Base-by-base conservation (phyloP, 352 stramenopile species). In the Phytophthora europaea region DNA sequence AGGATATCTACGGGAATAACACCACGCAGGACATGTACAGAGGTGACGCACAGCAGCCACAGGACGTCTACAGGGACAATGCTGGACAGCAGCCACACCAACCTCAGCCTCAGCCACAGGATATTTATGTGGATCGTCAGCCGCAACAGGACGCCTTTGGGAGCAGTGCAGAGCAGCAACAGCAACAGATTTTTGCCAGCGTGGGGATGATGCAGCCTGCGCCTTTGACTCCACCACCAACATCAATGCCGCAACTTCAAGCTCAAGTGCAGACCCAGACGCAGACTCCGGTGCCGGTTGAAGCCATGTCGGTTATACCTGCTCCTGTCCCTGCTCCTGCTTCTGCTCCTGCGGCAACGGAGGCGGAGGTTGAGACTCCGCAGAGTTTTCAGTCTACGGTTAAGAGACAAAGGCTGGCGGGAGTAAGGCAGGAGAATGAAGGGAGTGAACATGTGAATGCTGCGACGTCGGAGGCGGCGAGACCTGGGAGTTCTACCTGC, bases 161-260 rank as follows among this genome's bases (percentile, higher is more conserved):
- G 18, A 59, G 15, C 38, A 31, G 31, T 26, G 51, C 40, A 7
- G 53, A 73, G 20, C 65, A 66, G 38, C 58, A 67, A 15, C 60
- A 67, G 16, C 60, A 71, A 20, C 65, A 70, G 52, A 34, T 50
- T 47, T 72, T 72, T 22, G 53, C 63, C 28, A 72, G 59, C n/a
- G 50, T 66, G 10, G 57, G 43, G 10, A 45, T 65, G n/a, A 63
- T 78, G n/a, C 70, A 78, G 20, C 12, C 73, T 22, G 5, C 62
- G 9, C 45, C 64, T 5, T 62, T 75, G 40, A 72, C 60, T 4
- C 56, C 65, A 28, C 56, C 65, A 28, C 61, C 40, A 58, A n/a
- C 43, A 61, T 53, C 47, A 10, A 28, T 53, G 20, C 48, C 54
- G 51, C 61, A 65, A 38, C 13, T 48, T 40, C 60, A 58, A 52